phyloP scores from a whole-genome alignment of 106 monocot species.

The Cymbidium sinense region DNA sequence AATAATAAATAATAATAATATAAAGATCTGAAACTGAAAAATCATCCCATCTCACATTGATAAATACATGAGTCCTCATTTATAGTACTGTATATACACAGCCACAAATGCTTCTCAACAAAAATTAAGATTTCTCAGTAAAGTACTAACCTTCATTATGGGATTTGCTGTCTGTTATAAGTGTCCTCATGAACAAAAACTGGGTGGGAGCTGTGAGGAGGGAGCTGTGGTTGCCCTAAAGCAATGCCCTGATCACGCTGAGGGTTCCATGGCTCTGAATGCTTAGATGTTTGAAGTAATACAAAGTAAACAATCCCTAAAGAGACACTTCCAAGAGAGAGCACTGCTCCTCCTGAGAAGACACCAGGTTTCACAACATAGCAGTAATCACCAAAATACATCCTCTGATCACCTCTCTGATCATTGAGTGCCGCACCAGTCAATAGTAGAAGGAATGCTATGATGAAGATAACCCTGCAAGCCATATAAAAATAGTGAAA shows the following conservation, averaged over 20 bases:
- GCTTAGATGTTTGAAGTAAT: conserved; percentile 30
- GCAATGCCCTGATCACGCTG: conserved; percentile 56
- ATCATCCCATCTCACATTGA: not conserved
- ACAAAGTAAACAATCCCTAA: conserved; percentile 63
- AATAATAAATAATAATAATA: too few species aligned
- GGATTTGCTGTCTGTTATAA: conserved; percentile 39
- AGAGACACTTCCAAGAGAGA: conserved; percentile 50
- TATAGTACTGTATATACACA: not conserved
- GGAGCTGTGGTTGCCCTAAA: conserved; percentile 63
- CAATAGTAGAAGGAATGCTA: conserved; percentile 71
- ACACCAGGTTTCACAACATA: conserved; percentile 85
- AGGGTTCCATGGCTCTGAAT: conserved; percentile 5
- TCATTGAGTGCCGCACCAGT: conserved; percentile 70
- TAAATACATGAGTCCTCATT: not conserved
- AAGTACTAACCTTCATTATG: conserved; percentile 7
- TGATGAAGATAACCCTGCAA: conserved; percentile 74
- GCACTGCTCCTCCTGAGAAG: conserved; percentile 59
- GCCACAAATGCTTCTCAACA: not conserved
- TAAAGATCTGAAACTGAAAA: not conserved
- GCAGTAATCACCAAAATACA: conserved; percentile 66
- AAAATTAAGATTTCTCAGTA: not conserved
- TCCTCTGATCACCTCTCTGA: conserved; percentile 41
- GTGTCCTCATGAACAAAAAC: conserved; percentile 57
- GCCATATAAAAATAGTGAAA: not conserved
- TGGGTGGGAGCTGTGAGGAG: conserved; percentile 47